A percentile compares a stretch with the other conserved stretches of the same genome.
These are phyloP conservation scores for Nicotiana benthamiana DNA, from an alignment of 257 asterid species.

Conservation along the genomic window DNA sequence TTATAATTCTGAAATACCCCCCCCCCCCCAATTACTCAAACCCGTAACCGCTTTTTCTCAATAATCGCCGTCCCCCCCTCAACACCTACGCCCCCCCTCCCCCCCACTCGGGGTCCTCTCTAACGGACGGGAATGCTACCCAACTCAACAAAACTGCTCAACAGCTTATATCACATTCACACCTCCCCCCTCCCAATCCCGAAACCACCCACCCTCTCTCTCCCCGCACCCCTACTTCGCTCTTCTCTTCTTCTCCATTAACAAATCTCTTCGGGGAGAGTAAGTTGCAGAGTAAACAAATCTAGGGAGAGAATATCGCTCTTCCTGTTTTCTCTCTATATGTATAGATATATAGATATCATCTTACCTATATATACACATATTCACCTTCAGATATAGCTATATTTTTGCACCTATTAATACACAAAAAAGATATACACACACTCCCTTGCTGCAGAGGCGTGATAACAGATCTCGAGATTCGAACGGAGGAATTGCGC, in stretches of 20 bases:
- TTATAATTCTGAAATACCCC: background rate
- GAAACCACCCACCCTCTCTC: background rate
- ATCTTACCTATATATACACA: background rate
- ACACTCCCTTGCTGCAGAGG: background rate
- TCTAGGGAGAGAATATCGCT: background rate
- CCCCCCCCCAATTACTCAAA: too few relatives aligned
- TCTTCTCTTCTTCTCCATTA: background rate
- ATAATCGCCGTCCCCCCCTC: background rate
- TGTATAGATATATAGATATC: background rate
- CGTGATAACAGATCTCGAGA: conserved; percentile 8
- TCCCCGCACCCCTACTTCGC: background rate
- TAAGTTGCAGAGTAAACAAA: background rate
- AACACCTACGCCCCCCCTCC: background rate
- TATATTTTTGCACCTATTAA: background rate
- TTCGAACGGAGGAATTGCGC: background rate
- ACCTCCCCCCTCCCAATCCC: background rate
- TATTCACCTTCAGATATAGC: conserved; percentile 2
- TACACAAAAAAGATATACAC: background rate
- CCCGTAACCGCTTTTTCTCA: background rate
- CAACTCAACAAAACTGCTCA: conserved; percentile 2
- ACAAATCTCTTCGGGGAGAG: background rate
- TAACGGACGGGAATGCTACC: conserved; percentile 10
- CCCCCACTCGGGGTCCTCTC: background rate
- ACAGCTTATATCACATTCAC: conserved; percentile 9
- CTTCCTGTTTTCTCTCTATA: background rate